These are phyloP conservation scores for Boletus mariae DNA, from an alignment of 1,284 basidiomycete species.

Conservation along the genomic window DNA sequence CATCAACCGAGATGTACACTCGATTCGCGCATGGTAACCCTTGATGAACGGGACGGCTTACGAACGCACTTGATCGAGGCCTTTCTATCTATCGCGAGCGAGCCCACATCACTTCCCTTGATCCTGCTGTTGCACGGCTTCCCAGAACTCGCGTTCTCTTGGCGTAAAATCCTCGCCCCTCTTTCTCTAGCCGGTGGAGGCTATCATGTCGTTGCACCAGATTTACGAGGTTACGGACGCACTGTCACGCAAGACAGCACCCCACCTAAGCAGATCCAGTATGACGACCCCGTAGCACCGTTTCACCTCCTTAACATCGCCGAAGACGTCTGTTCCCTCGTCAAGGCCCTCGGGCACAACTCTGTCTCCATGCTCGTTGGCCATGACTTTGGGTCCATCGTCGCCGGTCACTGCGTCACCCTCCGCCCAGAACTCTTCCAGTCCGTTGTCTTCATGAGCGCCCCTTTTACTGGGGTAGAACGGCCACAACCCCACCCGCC, in stretches of 20 bases:
- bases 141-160: constrained; percentile 62
- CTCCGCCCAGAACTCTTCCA: constrained; percentile 54
- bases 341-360: constrained; percentile 47
- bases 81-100: constrained; percentile 27
- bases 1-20: constrained; percentile 12
- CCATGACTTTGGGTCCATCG: constrained; percentile 55
- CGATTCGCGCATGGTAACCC: constrained; percentile 18
- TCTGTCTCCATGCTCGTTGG: constrained; percentile 49
- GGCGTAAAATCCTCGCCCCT: constrained; percentile 54
- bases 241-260: constrained; percentile 26
- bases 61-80: constrained; percentile 53
- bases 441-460: constrained; percentile 57
- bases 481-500: constrained; percentile 2
- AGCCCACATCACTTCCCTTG: constrained; percentile 36
- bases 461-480: constrained; percentile 44
- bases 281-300: constrained; percentile 47
- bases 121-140: constrained; percentile 64
- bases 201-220: constrained; percentile 51
- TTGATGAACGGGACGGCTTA: constrained; percentile 38
- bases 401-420: constrained; percentile 52
- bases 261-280: constrained; percentile 29
- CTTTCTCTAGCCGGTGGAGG: constrained; percentile 40
- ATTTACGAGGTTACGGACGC: constrained; percentile 49
- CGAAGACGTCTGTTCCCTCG: constrained; percentile 49
- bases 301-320: constrained; percentile 50